Percentiles rank a stretch among this genome's conserved stretches.
Evolutionary conservation across 768 basidiomycete genomes (phyloP).

Genomic region (Lactarius sp.): DNA sequence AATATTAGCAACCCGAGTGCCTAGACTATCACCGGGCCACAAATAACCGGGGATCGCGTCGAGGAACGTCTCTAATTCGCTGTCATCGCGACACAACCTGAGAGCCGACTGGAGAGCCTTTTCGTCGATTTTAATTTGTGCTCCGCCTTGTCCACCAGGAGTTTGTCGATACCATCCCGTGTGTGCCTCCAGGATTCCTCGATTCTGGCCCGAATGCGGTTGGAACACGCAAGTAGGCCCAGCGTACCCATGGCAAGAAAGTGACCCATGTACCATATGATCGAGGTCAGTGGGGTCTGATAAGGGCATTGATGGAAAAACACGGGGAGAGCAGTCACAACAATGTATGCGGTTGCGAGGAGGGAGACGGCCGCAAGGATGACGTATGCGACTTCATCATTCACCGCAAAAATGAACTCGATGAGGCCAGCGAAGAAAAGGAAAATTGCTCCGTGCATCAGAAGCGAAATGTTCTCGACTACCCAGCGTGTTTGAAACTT

Average conservation of each 20-base stretch:
- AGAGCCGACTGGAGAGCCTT: background rate
- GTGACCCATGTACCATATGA: background rate
- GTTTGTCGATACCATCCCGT: background rate
- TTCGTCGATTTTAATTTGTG: background rate
- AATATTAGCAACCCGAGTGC: slow-evolving; percentile 1
- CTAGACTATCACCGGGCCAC: too few species aligned
- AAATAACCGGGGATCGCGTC: slow-evolving; percentile 7
- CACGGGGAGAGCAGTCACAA: slow-evolving; percentile 1
- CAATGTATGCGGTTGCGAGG: background rate
- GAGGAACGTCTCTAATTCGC: background rate
- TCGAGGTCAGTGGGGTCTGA: background rate
- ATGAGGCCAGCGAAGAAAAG: slow-evolving; percentile 10
- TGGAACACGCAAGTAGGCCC: background rate
- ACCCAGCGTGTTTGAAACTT: background rate
- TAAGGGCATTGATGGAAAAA: slow-evolving; percentile 4
- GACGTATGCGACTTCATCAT: background rate
- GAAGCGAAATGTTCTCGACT: slow-evolving; percentile 5
- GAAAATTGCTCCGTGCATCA: slow-evolving; percentile 7
- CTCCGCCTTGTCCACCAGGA: background rate
- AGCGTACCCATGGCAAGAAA: background rate
- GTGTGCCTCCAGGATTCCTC: background rate
- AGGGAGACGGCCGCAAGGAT: background rate
- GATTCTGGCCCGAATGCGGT: background rate
- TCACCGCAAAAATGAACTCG: background rate
- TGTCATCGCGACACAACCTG: background rate